Evolutionary conservation across 106 monocot species (phyloP).

Genomic region (Platanthera zijinensis): DNA sequence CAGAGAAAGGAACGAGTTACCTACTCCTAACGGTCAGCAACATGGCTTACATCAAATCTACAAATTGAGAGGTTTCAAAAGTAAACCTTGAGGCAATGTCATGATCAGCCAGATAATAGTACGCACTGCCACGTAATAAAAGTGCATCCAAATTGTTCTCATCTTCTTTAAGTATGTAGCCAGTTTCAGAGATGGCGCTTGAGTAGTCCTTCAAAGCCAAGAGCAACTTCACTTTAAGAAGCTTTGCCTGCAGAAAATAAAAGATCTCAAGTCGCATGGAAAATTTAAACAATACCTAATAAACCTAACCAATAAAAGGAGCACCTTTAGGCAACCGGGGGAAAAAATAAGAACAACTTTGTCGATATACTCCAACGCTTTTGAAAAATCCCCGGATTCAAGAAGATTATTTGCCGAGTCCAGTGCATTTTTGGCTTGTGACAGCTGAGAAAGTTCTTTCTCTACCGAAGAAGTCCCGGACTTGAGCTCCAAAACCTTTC

Average conservation of each 20-base stretch:
- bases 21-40: not conserved
- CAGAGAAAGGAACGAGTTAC: too few species aligned
- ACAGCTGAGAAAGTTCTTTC: slow-evolving; percentile 81
- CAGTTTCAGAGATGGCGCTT: slow-evolving; percentile 68
- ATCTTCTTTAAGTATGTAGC: slow-evolving; percentile 88
- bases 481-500: slow-evolving; percentile 64
- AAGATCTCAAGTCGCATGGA: not conserved
- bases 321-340: slow-evolving; percentile 78
- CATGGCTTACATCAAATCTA: not conserved
- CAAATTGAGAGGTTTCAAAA: not conserved
- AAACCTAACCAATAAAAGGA: slow-evolving; percentile 1
- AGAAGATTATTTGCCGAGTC: slow-evolving; percentile 64
- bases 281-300: not conserved
- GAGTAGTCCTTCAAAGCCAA: slow-evolving; percentile 86
- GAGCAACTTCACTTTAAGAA: slow-evolving; percentile 69
- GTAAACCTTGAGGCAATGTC: slow-evolving; percentile 85
- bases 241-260: slow-evolving; percentile 49
- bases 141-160: slow-evolving; percentile 82
- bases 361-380: slow-evolving; percentile 78
- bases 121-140: slow-evolving; percentile 81
- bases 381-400: slow-evolving; percentile 65
- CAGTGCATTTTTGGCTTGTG: slow-evolving; percentile 68
- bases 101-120: slow-evolving; percentile 97
- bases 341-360: slow-evolving; percentile 92
- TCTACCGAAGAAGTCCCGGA: slow-evolving; percentile 63